Evolutionary conservation across 495 filamentous ascomycete genomes (phyloP).

Genomic region (Penicillium turbatum): DNA sequence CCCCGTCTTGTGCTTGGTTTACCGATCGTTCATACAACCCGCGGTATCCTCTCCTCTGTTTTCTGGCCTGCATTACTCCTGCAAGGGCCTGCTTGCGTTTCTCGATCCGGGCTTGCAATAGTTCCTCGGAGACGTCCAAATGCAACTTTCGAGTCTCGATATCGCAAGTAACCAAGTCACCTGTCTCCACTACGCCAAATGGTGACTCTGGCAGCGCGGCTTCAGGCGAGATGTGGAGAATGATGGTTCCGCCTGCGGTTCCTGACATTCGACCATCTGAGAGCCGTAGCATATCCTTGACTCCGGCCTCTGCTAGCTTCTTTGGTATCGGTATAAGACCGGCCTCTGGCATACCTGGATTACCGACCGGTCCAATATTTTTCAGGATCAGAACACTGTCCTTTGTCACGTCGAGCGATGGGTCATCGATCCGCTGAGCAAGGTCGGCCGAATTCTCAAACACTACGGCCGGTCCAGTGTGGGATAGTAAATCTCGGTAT

Average conservation of each 20-base stretch:
- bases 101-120: slow-evolving; percentile 39
- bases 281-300: slow-evolving; percentile 61
- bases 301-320: slow-evolving; percentile 54
- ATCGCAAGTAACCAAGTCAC: slow-evolving; percentile 55
- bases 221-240: slow-evolving; percentile 62
- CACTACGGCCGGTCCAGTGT: slow-evolving; percentile 54
- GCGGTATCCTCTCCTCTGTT: slow-evolving; percentile 53
- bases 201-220: slow-evolving; percentile 51
- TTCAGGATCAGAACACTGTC: slow-evolving; percentile 57
- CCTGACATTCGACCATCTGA: slow-evolving; percentile 67
- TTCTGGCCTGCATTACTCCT: slow-evolving; percentile 28
- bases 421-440: slow-evolving; percentile 53
- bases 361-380: slow-evolving; percentile 59
- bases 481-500: slow-evolving; percentile 44
- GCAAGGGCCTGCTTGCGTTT: slow-evolving; percentile 26
- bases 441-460: slow-evolving; percentile 56
- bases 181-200: slow-evolving; percentile 56
- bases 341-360: slow-evolving; percentile 67
- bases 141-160: slow-evolving; percentile 41
- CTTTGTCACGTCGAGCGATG: slow-evolving; percentile 45
- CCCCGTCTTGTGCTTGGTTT: slow-evolving; percentile 60
- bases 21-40: slow-evolving; percentile 61
- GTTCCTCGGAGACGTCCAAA: slow-evolving; percentile 46
- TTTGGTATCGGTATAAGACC: slow-evolving; percentile 61
- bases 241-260: slow-evolving; percentile 64